Conservation (phyloP, 2,329 filamentous ascomycete species). For the Hortaea sp. region DNA sequence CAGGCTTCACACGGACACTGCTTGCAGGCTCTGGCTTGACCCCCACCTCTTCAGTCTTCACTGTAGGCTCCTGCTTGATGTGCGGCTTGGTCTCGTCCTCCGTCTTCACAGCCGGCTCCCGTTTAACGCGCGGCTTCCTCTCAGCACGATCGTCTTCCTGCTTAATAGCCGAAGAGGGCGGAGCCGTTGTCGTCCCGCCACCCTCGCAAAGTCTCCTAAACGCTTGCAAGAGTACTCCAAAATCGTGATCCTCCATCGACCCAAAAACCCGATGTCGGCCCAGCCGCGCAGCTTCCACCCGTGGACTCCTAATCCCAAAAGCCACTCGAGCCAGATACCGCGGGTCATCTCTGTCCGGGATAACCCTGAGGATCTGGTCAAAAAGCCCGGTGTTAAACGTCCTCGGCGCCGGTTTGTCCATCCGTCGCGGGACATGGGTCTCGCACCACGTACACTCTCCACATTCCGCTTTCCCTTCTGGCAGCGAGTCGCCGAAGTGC, state of each 20-base stretch:
- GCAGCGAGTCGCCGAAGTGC: slow-evolving; percentile 49
- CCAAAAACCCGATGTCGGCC: slow-evolving; percentile 38
- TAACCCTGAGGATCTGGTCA: slow-evolving; percentile 33
- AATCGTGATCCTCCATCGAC: slow-evolving; percentile 46
- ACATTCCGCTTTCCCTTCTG: slow-evolving; percentile 36
- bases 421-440: slow-evolving; percentile 22
- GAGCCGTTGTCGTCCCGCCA: background rate
- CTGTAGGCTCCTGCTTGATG: background rate
- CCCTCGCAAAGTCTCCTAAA: background rate
- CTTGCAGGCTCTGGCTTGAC: background rate
- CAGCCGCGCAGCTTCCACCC: slow-evolving; percentile 41
- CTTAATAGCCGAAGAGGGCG: background rate
- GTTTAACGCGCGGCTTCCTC: background rate
- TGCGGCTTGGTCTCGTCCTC: background rate
- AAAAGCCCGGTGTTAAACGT: slow-evolving; percentile 34
- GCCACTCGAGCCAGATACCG: slow-evolving; percentile 50
- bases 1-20: no score
- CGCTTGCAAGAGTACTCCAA: slow-evolving; percentile 21
- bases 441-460: slow-evolving; percentile 42
- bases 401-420: slow-evolving; percentile 31
- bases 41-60: background rate
- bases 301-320: slow-evolving; percentile 52
- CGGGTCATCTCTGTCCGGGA: slow-evolving; percentile 45
- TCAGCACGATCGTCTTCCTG: background rate
- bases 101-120: background rate